A percentile compares a stretch with the other conserved stretches of the same genome.
phyloP scores from a whole-genome alignment of 164 flowering plant genomes.

The Berberis thunbergii region DNA sequence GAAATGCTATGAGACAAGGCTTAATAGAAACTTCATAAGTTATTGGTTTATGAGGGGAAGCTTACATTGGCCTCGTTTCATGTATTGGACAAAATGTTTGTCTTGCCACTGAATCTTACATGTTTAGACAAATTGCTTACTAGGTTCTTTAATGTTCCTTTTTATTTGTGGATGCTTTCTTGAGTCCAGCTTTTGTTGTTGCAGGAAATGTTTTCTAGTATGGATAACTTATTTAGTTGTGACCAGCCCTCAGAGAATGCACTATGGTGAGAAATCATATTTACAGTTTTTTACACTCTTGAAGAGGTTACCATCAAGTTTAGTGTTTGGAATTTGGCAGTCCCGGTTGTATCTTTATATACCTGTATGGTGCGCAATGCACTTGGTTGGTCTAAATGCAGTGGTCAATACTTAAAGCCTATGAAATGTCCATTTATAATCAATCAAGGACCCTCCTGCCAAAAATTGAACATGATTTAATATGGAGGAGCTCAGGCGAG shows the following conservation, averaged over 20 bases:
- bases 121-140: background rate
- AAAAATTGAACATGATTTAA: too few species aligned
- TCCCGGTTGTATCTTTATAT: background rate
- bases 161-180: background rate
- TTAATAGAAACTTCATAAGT: too few species aligned
- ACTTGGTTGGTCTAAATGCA: too few species aligned
- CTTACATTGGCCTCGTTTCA: too few species aligned
- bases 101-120: too few species aligned
- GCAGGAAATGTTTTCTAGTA: slow-evolving; percentile 62
- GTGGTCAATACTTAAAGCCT: too few species aligned
- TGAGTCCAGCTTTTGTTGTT: slow-evolving; percentile 9
- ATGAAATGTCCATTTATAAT: too few species aligned
- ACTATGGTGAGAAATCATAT: slow-evolving; percentile 51
- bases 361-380: background rate
- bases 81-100: too few species aligned
- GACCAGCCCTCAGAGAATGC: slow-evolving; percentile 49
- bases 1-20: too few species aligned
- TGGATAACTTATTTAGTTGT: slow-evolving; percentile 67
- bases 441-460: too few species aligned
- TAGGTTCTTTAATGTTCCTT: background rate
- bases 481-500: too few species aligned
- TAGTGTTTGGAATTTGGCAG: background rate
- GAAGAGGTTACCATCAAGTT: background rate
- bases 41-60: too few species aligned
- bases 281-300: background rate